A percentile compares a stretch with the other conserved stretches of the same genome.
phyloP scores from a whole-genome alignment of 1,139 yeast genomes.

The Diutina sp. region DNA sequence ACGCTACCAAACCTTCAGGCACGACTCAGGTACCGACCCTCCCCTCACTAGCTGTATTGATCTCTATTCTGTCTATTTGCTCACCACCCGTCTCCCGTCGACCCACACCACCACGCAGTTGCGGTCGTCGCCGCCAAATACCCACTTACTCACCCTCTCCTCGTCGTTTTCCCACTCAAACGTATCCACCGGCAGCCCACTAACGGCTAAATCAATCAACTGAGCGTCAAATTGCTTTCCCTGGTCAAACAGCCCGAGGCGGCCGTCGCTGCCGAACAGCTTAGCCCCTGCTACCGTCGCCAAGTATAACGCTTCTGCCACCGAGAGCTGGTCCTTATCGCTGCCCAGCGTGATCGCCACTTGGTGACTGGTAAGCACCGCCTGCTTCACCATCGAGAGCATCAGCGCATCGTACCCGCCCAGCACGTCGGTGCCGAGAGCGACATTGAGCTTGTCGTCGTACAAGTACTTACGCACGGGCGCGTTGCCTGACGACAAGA shows the following conservation, averaged over 20 bases:
- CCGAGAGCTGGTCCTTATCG: slow-evolving; percentile 39
- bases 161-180: slow-evolving; percentile 53
- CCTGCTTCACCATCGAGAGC: slow-evolving; percentile 62
- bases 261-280: slow-evolving; percentile 46
- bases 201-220: slow-evolving; percentile 44
- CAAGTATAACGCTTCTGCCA: slow-evolving; percentile 63
- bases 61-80: not conserved
- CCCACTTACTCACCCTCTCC: slow-evolving; percentile 77
- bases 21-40: not conserved
- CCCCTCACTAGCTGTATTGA: no score
- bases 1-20: not conserved
- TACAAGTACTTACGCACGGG: slow-evolving; percentile 57
- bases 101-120: slow-evolving; percentile 77
- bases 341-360: slow-evolving; percentile 46
- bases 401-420: slow-evolving; percentile 86
- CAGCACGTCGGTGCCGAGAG: slow-evolving; percentile 85
- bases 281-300: slow-evolving; percentile 88
- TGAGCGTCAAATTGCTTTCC: slow-evolving; percentile 86
- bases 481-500: slow-evolving; percentile 86
- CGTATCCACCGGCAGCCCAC: slow-evolving; percentile 52
- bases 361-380: slow-evolving; percentile 76
- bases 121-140: slow-evolving; percentile 91
- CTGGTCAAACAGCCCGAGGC: slow-evolving; percentile 56
- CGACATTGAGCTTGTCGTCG: slow-evolving; percentile 56
- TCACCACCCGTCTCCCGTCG: slow-evolving; percentile 54